Percentiles rank a stretch among this genome's conserved stretches.
Conservation (phyloP, 2,329 filamentous ascomycete species). For the Sarocladium oryzae region DNA sequence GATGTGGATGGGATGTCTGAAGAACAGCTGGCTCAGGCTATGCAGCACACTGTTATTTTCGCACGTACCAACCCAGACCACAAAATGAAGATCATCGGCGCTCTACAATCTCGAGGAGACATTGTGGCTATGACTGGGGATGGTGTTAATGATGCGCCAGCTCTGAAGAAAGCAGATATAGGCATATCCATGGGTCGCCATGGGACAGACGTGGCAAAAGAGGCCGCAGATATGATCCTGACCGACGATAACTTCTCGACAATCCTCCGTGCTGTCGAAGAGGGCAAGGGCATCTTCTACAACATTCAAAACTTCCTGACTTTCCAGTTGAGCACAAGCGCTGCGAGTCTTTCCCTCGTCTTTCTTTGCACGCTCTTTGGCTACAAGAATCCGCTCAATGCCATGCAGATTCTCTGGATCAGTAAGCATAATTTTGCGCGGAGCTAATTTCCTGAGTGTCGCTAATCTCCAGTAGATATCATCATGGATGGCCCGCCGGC, state of each 20-base stretch:
- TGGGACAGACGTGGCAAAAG: conserved; percentile 95
- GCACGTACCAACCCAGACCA: conserved; percentile 95
- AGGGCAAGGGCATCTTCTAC: conserved; percentile 98
- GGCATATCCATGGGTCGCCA: conserved; percentile 94
- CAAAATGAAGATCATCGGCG: conserved; percentile 93
- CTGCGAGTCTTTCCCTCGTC: conserved; percentile 84
- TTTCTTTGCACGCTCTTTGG: conserved; percentile 88
- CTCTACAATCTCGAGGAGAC: conserved; percentile 85
- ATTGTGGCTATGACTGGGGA: conserved; percentile 99
- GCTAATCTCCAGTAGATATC: conserved; percentile 61
- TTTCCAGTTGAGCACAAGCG: conserved; percentile 95
- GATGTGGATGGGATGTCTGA: conserved; percentile 92
- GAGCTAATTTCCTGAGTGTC: background rate
- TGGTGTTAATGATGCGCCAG: conserved; percentile 95
- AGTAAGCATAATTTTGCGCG: conserved; percentile 57
- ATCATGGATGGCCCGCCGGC: conserved; percentile 99
- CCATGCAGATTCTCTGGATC: conserved; percentile 99
- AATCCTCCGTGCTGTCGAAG: conserved; percentile 91
- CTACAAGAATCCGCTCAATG: conserved; percentile 91
- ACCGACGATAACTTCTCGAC: conserved; percentile 87
- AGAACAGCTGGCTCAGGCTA: conserved; percentile 73
- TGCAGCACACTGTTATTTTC: conserved; percentile 87
- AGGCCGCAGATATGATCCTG: conserved; percentile 88
- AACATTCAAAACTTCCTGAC: conserved; percentile 99
- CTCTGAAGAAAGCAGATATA: conserved; percentile 94